Evolutionary conservation across 805 yeast genomes (phyloP), one percentile per base, ranked within the genome.

Genomic region (Saccharomycopsis sp.): DNA sequence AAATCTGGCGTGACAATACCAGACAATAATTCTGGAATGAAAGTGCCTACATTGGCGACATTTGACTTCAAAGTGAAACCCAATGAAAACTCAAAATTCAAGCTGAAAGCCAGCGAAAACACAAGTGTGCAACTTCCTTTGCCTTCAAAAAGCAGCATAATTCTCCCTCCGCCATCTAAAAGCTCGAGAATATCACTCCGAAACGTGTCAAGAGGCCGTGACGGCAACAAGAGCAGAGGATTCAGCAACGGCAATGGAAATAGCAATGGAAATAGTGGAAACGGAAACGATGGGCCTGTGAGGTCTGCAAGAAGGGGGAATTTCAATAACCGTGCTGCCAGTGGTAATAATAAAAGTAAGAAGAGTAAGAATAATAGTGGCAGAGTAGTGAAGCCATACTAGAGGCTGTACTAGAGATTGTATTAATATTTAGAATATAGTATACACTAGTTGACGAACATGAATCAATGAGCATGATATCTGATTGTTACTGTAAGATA

Each of bases 211-310:
- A 7, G 15, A 23, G 23, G 49, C 35, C 34, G 49, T 19, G 42
- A 34, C 19, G 42, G 20, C 15, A 24, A 38, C 7, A 35, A 24
- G n/a, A 25, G 17, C 23, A 50, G n/a, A 8, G 14, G 25, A 54
- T 24, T 35, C 12, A 47, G 25, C 54, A 23, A 38, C 12, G 23
- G 25, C 54, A 23, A 38, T 23, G 17, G 20, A n/a, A 54, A 54
- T 8, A n/a, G 59, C 19, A 42, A 34, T 5, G 59, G 59, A 3
- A 50, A 44, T 12, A 14, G 38, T 23, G 56, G 56, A n/a, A 34
- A 34, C 8, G 55, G 55, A 3, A n/a, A 20, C 24, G 34, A n/a
- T 3, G 29, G 9, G 5, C 38, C 38, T 12, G 38, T 29, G 38
- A 29, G 38, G 38, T 29, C 38, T 29, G 38, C 38, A 7, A 29